phyloP scores from a whole-genome alignment of 2,329 filamentous ascomycete genomes.

The Incumbomyces delicatus region DNA sequence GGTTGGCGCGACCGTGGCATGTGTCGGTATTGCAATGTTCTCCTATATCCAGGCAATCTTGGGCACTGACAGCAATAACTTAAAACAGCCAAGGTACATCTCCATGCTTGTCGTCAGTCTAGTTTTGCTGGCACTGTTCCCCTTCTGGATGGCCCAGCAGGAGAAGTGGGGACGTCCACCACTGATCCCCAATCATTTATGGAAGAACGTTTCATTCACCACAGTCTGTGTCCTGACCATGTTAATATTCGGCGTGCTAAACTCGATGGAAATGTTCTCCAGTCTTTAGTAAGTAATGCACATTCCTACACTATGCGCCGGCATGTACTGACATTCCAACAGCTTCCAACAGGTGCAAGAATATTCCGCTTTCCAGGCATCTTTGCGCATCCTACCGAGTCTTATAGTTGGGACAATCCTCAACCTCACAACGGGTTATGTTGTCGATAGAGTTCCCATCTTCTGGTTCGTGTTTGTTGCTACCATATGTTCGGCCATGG shows the following conservation, averaged over 20 bases:
- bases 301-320: not conserved
- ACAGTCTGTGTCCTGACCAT: slow-evolving; percentile 44
- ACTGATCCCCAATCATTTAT: slow-evolving; percentile 53
- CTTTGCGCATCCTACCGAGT: slow-evolving; percentile 37
- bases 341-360: slow-evolving; percentile 41
- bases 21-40: slow-evolving; percentile 39
- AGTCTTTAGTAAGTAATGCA: slow-evolving; percentile 40
- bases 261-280: slow-evolving; percentile 39
- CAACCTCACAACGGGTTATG: slow-evolving; percentile 38
- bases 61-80: slow-evolving; percentile 23
- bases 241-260: slow-evolving; percentile 37
- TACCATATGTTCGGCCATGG: slow-evolving; percentile 34
- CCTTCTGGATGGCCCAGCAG: slow-evolving; percentile 45
- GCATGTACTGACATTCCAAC: slow-evolving; percentile 6
- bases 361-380: slow-evolving; percentile 34
- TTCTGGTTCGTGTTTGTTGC: slow-evolving; percentile 32
- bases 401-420: slow-evolving; percentile 25
- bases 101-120: slow-evolving; percentile 37
- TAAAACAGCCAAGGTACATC: slow-evolving; percentile 37
- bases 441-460: slow-evolving; percentile 35
- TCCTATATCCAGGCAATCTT: slow-evolving; percentile 37
- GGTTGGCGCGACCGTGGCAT: slow-evolving; percentile 40
- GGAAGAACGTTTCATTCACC: slow-evolving; percentile 49
- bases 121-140: slow-evolving; percentile 39
- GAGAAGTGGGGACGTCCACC: slow-evolving; percentile 39